These are phyloP conservation scores for Graphium sp. DNA, from an alignment of 2,329 filamentous ascomycete genomes.

Conservation along the genomic window DNA sequence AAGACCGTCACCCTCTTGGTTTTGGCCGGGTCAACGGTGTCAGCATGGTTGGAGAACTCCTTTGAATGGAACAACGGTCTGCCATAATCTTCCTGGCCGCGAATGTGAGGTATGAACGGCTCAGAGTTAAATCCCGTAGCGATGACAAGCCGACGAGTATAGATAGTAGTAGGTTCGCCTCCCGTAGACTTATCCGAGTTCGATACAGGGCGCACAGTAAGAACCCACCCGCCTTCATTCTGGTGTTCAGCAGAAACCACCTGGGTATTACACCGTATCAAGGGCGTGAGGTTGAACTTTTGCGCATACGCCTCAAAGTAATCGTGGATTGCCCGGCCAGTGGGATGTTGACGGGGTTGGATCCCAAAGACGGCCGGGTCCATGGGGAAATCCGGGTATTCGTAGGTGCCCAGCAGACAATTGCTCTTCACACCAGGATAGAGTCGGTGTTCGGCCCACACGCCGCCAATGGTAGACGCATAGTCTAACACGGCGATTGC, in stretches of 20 bases:
- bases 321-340: conserved; percentile 24
- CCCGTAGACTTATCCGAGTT: conserved; percentile 45
- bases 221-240: conserved; percentile 21
- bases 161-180: conserved; percentile 18
- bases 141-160: conserved; percentile 24
- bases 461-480: conserved; percentile 42
- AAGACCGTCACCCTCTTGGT: conserved; percentile 25
- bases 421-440: conserved; percentile 58
- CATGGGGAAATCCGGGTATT: conserved; percentile 63
- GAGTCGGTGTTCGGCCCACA: conserved; percentile 50
- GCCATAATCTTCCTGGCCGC: conserved; percentile 17
- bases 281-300: conserved; percentile 20
- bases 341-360: conserved; percentile 25
- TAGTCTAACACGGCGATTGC: conserved; percentile 41
- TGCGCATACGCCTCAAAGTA: conserved; percentile 29
- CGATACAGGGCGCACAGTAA: conserved; percentile 21
- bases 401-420: conserved; percentile 56
- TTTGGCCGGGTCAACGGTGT: conserved; percentile 13
- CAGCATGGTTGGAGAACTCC: conserved; percentile 18
- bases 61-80: conserved; percentile 24
- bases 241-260: conserved; percentile 25
- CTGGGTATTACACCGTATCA: conserved; percentile 20
- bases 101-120: conserved; percentile 20
- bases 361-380: conserved; percentile 31
- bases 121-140: conserved; percentile 30